Evolutionary conservation across 2,329 filamentous ascomycete species (phyloP).

Genomic region (Phoma sp.): DNA sequence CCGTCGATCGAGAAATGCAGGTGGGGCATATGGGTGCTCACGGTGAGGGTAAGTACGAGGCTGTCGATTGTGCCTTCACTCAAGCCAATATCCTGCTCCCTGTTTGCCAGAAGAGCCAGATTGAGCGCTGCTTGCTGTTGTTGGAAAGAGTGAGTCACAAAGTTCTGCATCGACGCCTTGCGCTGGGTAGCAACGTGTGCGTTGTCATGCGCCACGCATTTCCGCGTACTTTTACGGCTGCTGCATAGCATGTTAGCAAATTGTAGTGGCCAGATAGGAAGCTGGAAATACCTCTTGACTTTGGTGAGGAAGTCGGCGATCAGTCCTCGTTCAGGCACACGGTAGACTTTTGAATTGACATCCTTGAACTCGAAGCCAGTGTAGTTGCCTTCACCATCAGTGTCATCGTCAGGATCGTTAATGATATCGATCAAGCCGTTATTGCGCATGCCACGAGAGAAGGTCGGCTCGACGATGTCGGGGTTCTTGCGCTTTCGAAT

Average conservation of each 20-base stretch:
- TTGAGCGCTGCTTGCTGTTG: slow-evolving; percentile 72
- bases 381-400: slow-evolving; percentile 50
- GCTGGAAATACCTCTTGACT: slow-evolving; percentile 52
- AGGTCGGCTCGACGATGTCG: slow-evolving; percentile 53
- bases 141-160: slow-evolving; percentile 51
- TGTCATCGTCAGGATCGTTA: slow-evolving; percentile 52
- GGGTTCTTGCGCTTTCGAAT: slow-evolving; percentile 59
- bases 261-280: background rate
- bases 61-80: slow-evolving; percentile 52
- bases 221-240: slow-evolving; percentile 23
- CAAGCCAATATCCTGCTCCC: slow-evolving; percentile 58
- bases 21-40: slow-evolving; percentile 52
- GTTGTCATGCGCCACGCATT: slow-evolving; percentile 18
- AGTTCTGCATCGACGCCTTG: slow-evolving; percentile 35
- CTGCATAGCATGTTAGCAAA: background rate
- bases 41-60: slow-evolving; percentile 67
- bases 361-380: slow-evolving; percentile 37
- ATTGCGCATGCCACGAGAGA: slow-evolving; percentile 66
- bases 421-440: slow-evolving; percentile 56
- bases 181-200: slow-evolving; percentile 20
- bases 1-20: slow-evolving; percentile 37
- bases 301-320: slow-evolving; percentile 67
- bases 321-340: slow-evolving; percentile 54
- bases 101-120: slow-evolving; percentile 63
- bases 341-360: slow-evolving; percentile 49